Evolutionary conservation across 208 protist species (phyloP), one percentile per base, ranked within the genome.

Genomic region (Leishmania arabica): DNA sequence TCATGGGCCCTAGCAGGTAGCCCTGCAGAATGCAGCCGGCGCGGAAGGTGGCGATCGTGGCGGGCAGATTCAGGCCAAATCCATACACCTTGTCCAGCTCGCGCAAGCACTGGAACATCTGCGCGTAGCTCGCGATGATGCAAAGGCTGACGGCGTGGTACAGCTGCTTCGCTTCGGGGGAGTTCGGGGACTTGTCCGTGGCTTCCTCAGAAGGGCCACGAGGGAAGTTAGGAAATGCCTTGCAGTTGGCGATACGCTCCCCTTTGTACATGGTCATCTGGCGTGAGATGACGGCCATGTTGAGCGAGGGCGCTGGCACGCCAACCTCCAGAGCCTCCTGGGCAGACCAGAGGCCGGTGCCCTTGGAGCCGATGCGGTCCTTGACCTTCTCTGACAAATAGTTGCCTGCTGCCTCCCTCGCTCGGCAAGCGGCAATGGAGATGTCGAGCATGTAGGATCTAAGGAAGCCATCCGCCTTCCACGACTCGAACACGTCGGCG

Each of bases 371-470:
- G 73, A 99, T 98, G 69, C 89, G 92, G 87, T 99, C 99, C 71
- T 98, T 88, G 80, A 99, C 98, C 64, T 96, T 88, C 79, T 99
- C 98, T n/a, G 98, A 91, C 21, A 99, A 88, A 71, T 98, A 92
- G 71, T 78, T 92, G 58, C 92, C 90, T 17, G 90, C 87, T 27
- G 88, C 82, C 53, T 98, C 97, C 92, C 97, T 99, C 40, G 98
- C 97, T 37, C 86, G 88, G 78, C 99, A 93, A 6, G 99, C 99
- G 54, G 95, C 92, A 58, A 98, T 92, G 49, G 99, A 99, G 83
- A 99, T 99, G 87, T 99, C 99, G 69, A 99, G 97, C 84, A 99
- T 95, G 90, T 99, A 99, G 11, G 93, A 98, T 58, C 97, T 84
- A 9, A 99, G 90, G 79, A 99, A 98, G 49, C 93, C 93, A 56